Conservation (phyloP, 1,139 yeast species). For the Debaryomyces udenii region DNA sequence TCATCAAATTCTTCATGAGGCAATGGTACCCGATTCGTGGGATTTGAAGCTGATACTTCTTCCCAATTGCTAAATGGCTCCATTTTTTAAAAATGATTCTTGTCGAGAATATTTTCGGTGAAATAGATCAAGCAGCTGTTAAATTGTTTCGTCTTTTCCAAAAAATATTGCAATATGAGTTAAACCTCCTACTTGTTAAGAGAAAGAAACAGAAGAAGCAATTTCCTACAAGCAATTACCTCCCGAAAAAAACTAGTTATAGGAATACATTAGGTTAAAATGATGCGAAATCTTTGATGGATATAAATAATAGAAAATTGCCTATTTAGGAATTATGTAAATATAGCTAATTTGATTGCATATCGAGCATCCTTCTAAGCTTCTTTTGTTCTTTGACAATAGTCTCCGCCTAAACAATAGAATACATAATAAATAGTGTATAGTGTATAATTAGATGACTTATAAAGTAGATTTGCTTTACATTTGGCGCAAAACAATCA, state of each 20-base stretch:
- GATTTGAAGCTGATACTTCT: slow-evolving; percentile 16
- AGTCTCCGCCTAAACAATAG: neutral
- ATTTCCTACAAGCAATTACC: too few species aligned
- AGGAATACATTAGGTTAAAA: slow-evolving; percentile 17
- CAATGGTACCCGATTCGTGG: slow-evolving; percentile 31
- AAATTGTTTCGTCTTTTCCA: neutral
- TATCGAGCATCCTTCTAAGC: slow-evolving; percentile 6
- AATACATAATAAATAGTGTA: slow-evolving; percentile 1
- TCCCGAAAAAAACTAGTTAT: too few species aligned
- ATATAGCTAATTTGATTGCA: slow-evolving; percentile 17
- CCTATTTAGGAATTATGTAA: slow-evolving; percentile 27
- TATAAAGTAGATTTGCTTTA: slow-evolving; percentile 7
- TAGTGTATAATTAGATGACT: slow-evolving; percentile 8
- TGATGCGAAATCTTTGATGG: slow-evolving; percentile 12
- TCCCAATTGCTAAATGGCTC: slow-evolving; percentile 43
- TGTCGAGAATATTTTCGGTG: slow-evolving; percentile 1
- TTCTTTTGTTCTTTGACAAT: slow-evolving; percentile 8
- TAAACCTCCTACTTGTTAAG: neutral
- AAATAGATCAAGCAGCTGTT: slow-evolving; percentile 1
- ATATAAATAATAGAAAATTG: slow-evolving; percentile 11
- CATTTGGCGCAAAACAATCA: slow-evolving; percentile 4
- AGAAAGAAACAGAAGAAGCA: slow-evolving; percentile 3
- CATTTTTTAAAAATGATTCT: slow-evolving; percentile 18
- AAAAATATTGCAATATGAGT: neutral
- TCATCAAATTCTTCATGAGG: slow-evolving; percentile 49